These are phyloP conservation scores for Rugonectria rugulosa DNA, from an alignment of 2,329 filamentous ascomycete species.

Conservation along the genomic window DNA sequence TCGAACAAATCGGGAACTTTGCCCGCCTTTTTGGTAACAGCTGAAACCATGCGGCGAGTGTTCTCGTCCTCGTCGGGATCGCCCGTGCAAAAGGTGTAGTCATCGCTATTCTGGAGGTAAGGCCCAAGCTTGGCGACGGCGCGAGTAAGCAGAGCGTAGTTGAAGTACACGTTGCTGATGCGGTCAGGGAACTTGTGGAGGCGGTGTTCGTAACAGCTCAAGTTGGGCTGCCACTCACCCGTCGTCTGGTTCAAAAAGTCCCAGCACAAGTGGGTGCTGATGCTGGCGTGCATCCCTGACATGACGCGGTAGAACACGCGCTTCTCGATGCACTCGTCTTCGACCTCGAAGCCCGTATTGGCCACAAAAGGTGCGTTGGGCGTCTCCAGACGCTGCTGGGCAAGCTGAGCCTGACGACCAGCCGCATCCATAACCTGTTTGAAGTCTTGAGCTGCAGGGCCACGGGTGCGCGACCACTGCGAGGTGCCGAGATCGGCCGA, in stretches of 20 bases:
- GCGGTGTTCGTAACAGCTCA: conserved; percentile 87
- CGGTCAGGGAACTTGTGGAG: conserved; percentile 87
- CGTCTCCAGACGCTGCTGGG: conserved; percentile 54
- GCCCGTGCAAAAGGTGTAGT: conserved; percentile 92
- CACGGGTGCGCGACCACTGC: conserved; percentile 49
- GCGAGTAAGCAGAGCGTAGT: conserved; percentile 93
- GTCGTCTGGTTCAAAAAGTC: conserved; percentile 96
- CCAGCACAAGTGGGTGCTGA: conserved; percentile 95
- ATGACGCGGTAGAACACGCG: conserved; percentile 97
- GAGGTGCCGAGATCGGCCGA: conserved; percentile 62
- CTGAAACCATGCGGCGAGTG: conserved; percentile 84
- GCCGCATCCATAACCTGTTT: conserved; percentile 66
- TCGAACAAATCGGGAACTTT: conserved; percentile 86
- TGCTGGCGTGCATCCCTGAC: conserved; percentile 97
- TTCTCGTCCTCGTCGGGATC: conserved; percentile 79
- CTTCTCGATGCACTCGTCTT: conserved; percentile 96
- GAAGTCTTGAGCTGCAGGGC: conserved; percentile 67
- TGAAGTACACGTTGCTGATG: conserved; percentile 98
- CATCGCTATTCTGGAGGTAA: conserved; percentile 65
- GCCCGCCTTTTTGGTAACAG: conserved; percentile 74
- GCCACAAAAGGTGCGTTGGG: conserved; percentile 67
- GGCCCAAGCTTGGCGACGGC: conserved; percentile 90
- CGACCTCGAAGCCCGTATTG: conserved; percentile 73
- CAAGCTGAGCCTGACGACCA: conserved; percentile 67
- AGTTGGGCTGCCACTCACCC: conserved; percentile 89